Base-by-base conservation (phyloP, 768 basidiomycete genomes). In the Lactarius psammicola region DNA sequence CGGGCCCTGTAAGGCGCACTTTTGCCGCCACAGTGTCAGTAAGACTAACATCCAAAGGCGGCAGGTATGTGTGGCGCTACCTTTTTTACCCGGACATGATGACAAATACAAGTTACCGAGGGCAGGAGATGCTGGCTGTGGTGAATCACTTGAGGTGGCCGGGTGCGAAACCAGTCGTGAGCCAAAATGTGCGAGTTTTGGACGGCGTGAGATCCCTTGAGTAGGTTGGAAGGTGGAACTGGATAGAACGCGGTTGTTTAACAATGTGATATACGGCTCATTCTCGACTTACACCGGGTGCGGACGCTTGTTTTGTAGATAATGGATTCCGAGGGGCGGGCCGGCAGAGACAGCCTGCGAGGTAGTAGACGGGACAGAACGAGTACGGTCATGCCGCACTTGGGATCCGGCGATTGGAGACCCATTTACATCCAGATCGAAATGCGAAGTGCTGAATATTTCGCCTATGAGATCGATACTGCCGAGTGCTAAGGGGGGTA, bases 81-180 rank as follows among this genome's bases (percentile, higher is more conserved):
- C 88, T 82, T 97, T 94, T 77, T 98, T 98, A 4, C 95, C 95
- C 2, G 95, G 95, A 78, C 96, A 98, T 7, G 92, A 94, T 7
- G 91, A 94, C 36, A 98, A 76, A 59, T 89, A 82, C 26, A 98
- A 77, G 75, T 98, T 98, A n/a, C 95, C 95, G 10, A 96, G 76
- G 15, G 58, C 56, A 58, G 66, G 70, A 40, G 60, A 67, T 13
- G 64, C 31, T 34, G 44, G 61, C 4, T 62, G 60, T 42, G 56
- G 23, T 7, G 57, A 36, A 49, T 46, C 42, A 6, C 36, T 59
- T 4, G 62, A 11, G 6, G 15, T 49, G 8, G 33, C 40, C 4
- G 46, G 54, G 10, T 30, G 54, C 3, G 62, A 30, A 11, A 40
- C 51, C 26, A 63, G 30, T 44, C 55, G 60, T 34, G 63, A 38